Evolutionary conservation across 345 rosid species (phyloP), one percentile per base, ranked within the genome.

Genomic region (Arabis alpina): DNA sequence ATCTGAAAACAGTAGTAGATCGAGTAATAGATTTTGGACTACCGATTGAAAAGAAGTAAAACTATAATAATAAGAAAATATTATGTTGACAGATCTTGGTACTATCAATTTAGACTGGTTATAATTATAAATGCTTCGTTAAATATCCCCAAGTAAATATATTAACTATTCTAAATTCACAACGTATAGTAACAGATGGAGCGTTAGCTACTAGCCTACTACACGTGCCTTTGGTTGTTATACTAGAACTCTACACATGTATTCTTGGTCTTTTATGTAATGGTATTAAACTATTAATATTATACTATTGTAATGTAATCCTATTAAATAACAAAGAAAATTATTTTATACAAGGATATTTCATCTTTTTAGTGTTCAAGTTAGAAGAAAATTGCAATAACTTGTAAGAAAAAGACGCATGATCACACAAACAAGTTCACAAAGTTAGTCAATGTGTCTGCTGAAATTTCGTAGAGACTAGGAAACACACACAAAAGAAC

Each of bases 181-280:
- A 61, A 3, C 24, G 25, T 43, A 28, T 28, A 15, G 53, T 27
- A 28, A 28, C 25, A 63, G 13, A 4, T 55, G 72, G 42, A 41
- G 72, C 47, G 25, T 68, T 32, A 56, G 55, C 23, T 32, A 23
- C 45, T 43, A 55, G 64, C 24, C 23, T 32, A 23, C 54, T 43
- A 55, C 61, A 15, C 64, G 72, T 68, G 64, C 45, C 64, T 14
- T 44, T 57, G 10, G 12, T 30, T 19, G 53, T 16, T 16, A 1
- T 16, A 11, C 13, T 10, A 28, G 30, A 53, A 37, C 63, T 43
- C 3, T 13, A 32, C 63, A 23, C 54, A 30, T 43, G 54, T 14
- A 32, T 32, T 5, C 36, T 32, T 32, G 36, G 36, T 32, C 7
- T 32, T 32, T 6, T 32, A 5, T 19, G 8, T 32, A 32, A 3